Evolutionary conservation across 345 rosid genomes (phyloP).

Genomic region (Noccaea caerulescens): DNA sequence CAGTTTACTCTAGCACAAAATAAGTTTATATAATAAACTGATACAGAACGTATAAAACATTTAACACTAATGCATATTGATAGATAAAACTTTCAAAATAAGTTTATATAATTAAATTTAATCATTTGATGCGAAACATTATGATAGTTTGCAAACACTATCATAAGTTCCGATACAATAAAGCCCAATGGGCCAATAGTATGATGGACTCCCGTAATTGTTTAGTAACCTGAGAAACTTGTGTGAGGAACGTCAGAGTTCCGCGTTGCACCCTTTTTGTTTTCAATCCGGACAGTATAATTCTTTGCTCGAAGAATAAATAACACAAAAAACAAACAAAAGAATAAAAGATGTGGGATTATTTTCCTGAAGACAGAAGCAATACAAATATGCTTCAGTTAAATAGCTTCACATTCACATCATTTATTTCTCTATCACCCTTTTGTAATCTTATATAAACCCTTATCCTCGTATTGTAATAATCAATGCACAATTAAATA

Average conservation of each 20-base stretch:
- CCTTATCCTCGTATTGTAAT: conserved; percentile 1
- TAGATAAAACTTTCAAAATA: no score
- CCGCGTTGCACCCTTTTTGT: not conserved
- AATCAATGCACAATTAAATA: conserved; percentile 22
- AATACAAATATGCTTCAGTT: conserved; percentile 39
- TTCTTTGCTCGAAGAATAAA: conserved; percentile 28
- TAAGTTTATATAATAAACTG: no score
- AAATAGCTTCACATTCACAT: conserved; percentile 13
- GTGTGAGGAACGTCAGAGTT: conserved; percentile 17
- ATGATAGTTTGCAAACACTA: not conserved
- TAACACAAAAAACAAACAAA: conserved; percentile 1
- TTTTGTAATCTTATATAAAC: conserved; percentile 20
- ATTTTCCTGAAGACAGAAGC: conserved; percentile 28
- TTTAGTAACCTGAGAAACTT: conserved; percentile 7
- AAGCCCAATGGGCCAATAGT: conserved; percentile 18
- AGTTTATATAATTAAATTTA: no score
- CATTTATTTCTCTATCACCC: not conserved
- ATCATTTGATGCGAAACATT: no score
- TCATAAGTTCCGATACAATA: not conserved
- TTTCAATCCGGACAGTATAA: conserved; percentile 26
- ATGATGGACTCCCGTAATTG: not conserved
- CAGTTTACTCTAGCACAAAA: no score
- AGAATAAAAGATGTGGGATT: conserved; percentile 4
- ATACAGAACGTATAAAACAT: no score
- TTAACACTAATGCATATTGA: no score